Conservation (phyloP, 805 yeast genomes). For the Kuraishia molischiana region DNA sequence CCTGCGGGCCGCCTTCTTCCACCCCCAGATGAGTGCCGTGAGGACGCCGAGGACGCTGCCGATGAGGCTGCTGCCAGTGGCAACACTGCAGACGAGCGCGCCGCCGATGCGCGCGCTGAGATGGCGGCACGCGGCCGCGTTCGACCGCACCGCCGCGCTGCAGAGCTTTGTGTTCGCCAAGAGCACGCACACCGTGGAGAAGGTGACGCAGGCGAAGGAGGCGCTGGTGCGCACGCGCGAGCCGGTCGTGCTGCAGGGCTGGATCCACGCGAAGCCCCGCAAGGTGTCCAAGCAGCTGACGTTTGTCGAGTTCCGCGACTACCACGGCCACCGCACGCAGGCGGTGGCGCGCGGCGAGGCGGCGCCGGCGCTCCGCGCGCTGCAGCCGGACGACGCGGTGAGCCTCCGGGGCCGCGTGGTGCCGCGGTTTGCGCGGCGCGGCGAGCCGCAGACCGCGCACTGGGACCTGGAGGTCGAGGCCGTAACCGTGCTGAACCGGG, state of each 20-base stretch:
- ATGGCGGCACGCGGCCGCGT: too few relatives aligned
- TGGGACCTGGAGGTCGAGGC: slow-evolving; percentile 53
- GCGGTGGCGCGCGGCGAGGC: slow-evolving; percentile 29
- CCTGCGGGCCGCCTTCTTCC: too few relatives aligned
- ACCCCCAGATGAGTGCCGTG: too few relatives aligned
- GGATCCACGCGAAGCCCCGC: slow-evolving; percentile 72
- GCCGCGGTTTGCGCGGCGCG: slow-evolving; percentile 18
- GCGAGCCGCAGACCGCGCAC: slow-evolving; percentile 8
- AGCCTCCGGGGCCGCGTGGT: slow-evolving; percentile 46
- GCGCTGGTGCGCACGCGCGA: slow-evolving; percentile 1
- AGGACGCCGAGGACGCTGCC: too few relatives aligned
- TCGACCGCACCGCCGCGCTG: too few relatives aligned
- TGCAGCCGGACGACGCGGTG: slow-evolving; percentile 70
- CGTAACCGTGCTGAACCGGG: slow-evolving; percentile 48
- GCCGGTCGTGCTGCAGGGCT: slow-evolving; percentile 59
- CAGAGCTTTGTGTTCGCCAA: slow-evolving; percentile 1
- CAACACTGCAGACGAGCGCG: too few relatives aligned
- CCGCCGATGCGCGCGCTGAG: too few relatives aligned
- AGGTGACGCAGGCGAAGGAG: neutral
- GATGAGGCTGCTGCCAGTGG: too few relatives aligned
- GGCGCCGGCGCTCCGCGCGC: slow-evolving; percentile 24
- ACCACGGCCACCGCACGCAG: slow-evolving; percentile 58
- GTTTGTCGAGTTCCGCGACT: slow-evolving; percentile 72
- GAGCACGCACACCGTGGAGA: slow-evolving; percentile 1
- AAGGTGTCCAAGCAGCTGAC: slow-evolving; percentile 52